A percentile compares a stretch with the other conserved stretches of the same genome.
Evolutionary conservation across 148 eudicot species (phyloP).

Genomic region (Silene latifolia): DNA sequence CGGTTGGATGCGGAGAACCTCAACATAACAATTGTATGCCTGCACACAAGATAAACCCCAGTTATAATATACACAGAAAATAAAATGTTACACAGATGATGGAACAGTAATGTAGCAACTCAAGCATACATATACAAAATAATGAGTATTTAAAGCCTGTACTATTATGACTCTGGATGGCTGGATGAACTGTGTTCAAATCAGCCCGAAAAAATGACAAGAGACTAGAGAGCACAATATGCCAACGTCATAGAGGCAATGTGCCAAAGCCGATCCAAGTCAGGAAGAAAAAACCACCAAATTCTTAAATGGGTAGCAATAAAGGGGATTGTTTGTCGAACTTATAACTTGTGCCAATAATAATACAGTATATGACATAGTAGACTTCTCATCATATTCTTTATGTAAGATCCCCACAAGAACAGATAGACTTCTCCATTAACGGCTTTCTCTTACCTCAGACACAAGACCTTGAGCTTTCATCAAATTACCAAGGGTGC

Average conservation of each 20-base stretch:
- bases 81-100: neutral
- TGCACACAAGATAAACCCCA: constrained; percentile 23
- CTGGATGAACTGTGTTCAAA: neutral
- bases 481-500: constrained; percentile 91
- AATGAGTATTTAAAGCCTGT: neutral
- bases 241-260: neutral
- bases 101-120: neutral
- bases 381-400: constrained; percentile 11
- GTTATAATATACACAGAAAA: neutral
- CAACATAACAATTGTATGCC: constrained; percentile 96
- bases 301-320: constrained; percentile 1
- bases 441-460: constrained; percentile 50
- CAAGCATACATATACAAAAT: neutral
- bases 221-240: neutral
- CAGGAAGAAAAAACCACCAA: neutral
- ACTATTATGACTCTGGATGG: neutral
- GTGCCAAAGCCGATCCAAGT: no score
- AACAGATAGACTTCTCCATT: neutral
- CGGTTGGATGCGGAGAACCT: constrained; percentile 84
- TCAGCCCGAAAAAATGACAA: neutral
- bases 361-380: neutral
- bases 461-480: constrained; percentile 86
- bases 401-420: neutral
- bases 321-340: neutral
- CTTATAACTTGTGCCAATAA: neutral